A percentile compares a stretch with the other conserved stretches of the same genome.
phyloP scores from a whole-genome alignment of 2,329 filamentous ascomycete genomes.

The Trichoderma atrobrunneum region DNA sequence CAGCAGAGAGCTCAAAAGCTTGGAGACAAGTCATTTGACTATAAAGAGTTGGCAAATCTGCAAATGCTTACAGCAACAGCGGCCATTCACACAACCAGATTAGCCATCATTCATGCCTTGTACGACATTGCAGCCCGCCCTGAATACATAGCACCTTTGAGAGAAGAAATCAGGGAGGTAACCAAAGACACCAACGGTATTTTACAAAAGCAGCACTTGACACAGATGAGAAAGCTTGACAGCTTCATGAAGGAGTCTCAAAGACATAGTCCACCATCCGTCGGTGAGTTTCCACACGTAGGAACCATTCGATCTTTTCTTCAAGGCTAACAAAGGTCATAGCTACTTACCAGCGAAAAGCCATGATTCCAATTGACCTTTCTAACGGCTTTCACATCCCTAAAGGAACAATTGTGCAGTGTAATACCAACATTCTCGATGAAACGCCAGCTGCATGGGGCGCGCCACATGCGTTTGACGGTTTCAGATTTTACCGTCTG shows the following conservation, averaged over 20 bases:
- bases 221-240: constrained; percentile 43
- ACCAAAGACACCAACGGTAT: not conserved
- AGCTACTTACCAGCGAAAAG: constrained; percentile 34
- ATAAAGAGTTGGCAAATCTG: constrained; percentile 36
- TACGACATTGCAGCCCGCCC: constrained; percentile 48
- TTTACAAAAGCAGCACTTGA: constrained; percentile 1
- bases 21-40: not conserved
- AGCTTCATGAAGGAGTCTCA: constrained; percentile 45
- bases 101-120: constrained; percentile 27
- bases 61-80: constrained; percentile 44
- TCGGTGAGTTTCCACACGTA: not conserved
- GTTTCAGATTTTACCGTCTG: constrained; percentile 44
- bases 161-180: not conserved
- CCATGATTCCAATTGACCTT: constrained; percentile 43
- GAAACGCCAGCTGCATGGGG: constrained; percentile 17
- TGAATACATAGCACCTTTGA: constrained; percentile 28
- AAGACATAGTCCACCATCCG: not conserved
- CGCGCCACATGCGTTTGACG: constrained; percentile 39
- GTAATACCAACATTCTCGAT: not conserved
- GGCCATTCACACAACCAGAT: constrained; percentile 45
- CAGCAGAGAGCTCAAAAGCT: not conserved
- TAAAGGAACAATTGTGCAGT: constrained; percentile 39
- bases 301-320: not conserved
- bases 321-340: not conserved
- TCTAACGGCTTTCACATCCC: constrained; percentile 45